Base-by-base conservation (phyloP, 1,139 yeast genomes). In the Blastobotrys capitulatus region DNA sequence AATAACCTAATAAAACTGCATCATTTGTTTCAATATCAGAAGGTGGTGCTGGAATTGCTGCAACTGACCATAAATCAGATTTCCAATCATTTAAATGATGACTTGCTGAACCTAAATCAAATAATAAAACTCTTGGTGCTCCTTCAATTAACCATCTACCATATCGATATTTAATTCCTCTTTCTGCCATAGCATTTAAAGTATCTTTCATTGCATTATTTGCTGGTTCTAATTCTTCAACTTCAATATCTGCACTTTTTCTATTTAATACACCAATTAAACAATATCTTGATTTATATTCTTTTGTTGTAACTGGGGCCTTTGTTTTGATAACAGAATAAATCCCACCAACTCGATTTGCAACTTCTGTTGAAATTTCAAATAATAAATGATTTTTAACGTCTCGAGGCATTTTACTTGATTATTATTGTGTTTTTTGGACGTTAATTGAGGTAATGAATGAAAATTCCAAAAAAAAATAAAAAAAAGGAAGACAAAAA, bases 131-230 rank as follows among this genome's bases (percentile, higher is more conserved):
- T 46, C 95, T 73, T 15, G 98, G 98, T 1, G 97, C 96, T 22
- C 97, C 97, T 66, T 92, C 98, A 62, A 92, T 88, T 61, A 92
- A 79, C 98, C 98, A 92, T 55, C 97, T 79, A 39, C 97, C 97
- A 61, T 92, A 90, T 49, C 89, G 73, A 76, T 86, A 87, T 53
- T 77, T 73, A 59, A 92, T 78, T 20, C 98, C 98, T 43, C 96
- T 76, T 32, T 78, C 77, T 48, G 79, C 71, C 96, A 88, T 87
- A 22, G 86, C 74, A 41, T 75, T 73, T 39, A 64, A 53, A 25
- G 65, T 52, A n/a, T 53, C 58, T 62, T 77, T 79, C 42, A 76
- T 69, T 48, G 78, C 75, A 8, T 80, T 77, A 56, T 83, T 87
- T 43, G 83, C 82, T 56, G 81, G 77, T 54, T 74, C 75, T 54